These are phyloP conservation scores for Lepiota brunneoincarnata DNA, from an alignment of 768 basidiomycete species.

Conservation along the genomic window DNA sequence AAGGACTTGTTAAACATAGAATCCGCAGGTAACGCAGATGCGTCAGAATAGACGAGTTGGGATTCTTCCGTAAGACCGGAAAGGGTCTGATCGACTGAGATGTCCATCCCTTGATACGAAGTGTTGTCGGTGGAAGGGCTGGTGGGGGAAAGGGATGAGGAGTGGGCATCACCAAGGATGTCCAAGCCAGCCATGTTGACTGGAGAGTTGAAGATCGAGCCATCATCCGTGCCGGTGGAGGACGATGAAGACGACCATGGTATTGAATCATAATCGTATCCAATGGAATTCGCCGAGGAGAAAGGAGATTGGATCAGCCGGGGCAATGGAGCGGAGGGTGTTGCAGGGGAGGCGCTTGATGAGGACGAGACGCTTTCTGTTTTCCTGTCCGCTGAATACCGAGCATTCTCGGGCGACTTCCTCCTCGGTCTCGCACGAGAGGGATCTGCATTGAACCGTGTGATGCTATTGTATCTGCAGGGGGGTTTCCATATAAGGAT, in stretches of 20 bases:
- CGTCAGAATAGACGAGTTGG: constrained; percentile 22
- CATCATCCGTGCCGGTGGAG: constrained; percentile 27
- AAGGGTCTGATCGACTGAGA: constrained; percentile 29
- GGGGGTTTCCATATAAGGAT: constrained; percentile 8
- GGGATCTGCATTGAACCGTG: constrained; percentile 41
- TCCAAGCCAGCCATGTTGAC: constrained; percentile 8
- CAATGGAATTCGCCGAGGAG: constrained; percentile 11
- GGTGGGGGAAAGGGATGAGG: constrained; percentile 25
- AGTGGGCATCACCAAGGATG: constrained; percentile 11
- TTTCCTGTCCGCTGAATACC: constrained; percentile 28
- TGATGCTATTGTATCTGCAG: constrained; percentile 50
- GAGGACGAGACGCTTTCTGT: constrained; percentile 39
- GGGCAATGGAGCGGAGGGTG: constrained; percentile 25
- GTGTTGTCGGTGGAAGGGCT: constrained; percentile 26
- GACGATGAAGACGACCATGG: constrained; percentile 30
- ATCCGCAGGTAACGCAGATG: constrained; percentile 15
- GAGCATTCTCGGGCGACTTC: constrained; percentile 31
- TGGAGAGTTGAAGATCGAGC: constrained; percentile 23
- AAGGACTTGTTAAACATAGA: constrained; percentile 10
- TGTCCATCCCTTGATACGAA: constrained; percentile 31
- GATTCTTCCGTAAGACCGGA: constrained; percentile 28
- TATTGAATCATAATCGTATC: constrained; percentile 20
- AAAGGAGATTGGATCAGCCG: constrained; percentile 12
- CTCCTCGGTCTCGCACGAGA: constrained; percentile 34
- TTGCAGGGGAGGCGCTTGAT: constrained; percentile 40